Conservation (phyloP, 257 asterid species). For the Petrea volubilis region DNA sequence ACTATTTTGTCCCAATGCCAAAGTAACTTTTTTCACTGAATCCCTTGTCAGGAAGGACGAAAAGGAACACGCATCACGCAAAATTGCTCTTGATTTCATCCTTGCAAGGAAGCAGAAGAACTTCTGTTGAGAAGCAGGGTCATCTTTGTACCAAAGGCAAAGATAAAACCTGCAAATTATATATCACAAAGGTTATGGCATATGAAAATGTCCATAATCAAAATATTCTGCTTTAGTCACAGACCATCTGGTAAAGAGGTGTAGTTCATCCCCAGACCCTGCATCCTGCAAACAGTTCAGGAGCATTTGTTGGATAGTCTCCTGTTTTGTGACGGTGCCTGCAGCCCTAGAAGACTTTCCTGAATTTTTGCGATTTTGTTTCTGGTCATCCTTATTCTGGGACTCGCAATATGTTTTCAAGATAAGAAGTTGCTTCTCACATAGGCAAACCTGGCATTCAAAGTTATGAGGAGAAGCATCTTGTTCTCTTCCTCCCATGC, state of each 20-base stretch:
- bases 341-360: slow-evolving; percentile 50
- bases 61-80: slow-evolving; percentile 57
- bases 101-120: slow-evolving; percentile 62
- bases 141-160: slow-evolving; percentile 97
- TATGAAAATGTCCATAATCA: slow-evolving; percentile 15
- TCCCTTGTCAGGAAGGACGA: slow-evolving; percentile 72
- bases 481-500: slow-evolving; percentile 72
- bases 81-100: slow-evolving; percentile 71
- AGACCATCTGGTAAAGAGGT: slow-evolving; percentile 82
- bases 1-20: slow-evolving; percentile 91
- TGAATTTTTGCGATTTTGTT: slow-evolving; percentile 35
- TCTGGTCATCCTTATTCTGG: slow-evolving; percentile 54
- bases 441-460: slow-evolving; percentile 71
- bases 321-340: slow-evolving; percentile 57
- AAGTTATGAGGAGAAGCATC: slow-evolving; percentile 54
- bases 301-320: slow-evolving; percentile 92
- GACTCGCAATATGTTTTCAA: slow-evolving; percentile 64
- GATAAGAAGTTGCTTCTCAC: slow-evolving; percentile 71
- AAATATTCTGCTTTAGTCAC: slow-evolving; percentile 36
- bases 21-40: slow-evolving; percentile 66
- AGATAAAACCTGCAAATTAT: slow-evolving; percentile 86
- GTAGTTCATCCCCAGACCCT: slow-evolving; percentile 65
- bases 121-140: slow-evolving; percentile 72
- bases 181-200: slow-evolving; percentile 20
- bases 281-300: slow-evolving; percentile 85